These are phyloP conservation scores for Clavispora phyllophila DNA, from an alignment of 805 yeast genomes.

Conservation along the genomic window DNA sequence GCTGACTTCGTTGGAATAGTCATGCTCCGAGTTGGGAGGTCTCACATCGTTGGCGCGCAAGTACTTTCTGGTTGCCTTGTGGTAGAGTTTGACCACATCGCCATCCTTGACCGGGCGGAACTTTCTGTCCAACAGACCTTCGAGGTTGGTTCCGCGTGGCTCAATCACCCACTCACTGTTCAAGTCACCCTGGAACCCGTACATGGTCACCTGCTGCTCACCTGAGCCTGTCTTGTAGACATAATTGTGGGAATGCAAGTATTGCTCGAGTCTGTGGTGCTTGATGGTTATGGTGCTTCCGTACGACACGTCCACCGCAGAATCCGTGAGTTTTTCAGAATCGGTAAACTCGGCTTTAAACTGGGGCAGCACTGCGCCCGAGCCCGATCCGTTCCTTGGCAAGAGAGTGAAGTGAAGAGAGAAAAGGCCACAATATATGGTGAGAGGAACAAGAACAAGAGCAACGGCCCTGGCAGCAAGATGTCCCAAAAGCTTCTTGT, in stretches of 20 bases:
- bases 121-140: conserved; percentile 35
- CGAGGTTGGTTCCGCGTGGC: conserved; percentile 25
- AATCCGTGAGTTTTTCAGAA: conserved; percentile 26
- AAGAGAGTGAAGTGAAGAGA: conserved; percentile 50
- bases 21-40: conserved; percentile 89
- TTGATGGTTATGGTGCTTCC: conserved; percentile 73
- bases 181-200: conserved; percentile 50
- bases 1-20: conserved; percentile 80
- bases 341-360: conserved; percentile 58
- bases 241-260: conserved; percentile 71
- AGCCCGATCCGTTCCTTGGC: conserved; percentile 51
- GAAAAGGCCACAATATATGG: conserved; percentile 54
- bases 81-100: conserved; percentile 61
- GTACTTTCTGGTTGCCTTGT: conserved; percentile 60
- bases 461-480: conserved; percentile 34
- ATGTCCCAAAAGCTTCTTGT: conserved; percentile 35
- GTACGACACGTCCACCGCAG: conserved; percentile 62
- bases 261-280: conserved; percentile 66
- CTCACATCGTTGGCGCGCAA: conserved; percentile 66
- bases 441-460: conserved; percentile 50
- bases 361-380: conserved; percentile 58
- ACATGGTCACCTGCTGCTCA: conserved; percentile 77
- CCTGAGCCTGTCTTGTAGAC: conserved; percentile 60
- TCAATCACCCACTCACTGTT: conserved; percentile 78
- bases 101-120: conserved; percentile 45